Evolutionary conservation across 352 stramenopile species (phyloP).

Genomic region (Phytophthora cajani): DNA sequence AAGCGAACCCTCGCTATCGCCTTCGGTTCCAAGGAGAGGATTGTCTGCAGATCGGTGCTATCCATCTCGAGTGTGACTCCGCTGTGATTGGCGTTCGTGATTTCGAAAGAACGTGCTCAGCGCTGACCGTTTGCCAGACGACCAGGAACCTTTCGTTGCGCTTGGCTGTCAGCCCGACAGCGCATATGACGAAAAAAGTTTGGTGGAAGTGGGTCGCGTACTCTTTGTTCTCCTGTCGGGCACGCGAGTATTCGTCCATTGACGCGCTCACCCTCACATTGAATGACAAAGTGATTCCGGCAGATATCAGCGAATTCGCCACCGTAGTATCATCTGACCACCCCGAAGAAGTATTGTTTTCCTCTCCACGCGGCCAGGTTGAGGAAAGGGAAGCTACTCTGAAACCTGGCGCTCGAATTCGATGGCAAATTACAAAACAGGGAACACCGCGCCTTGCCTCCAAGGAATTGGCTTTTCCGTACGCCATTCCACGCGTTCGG

Average conservation of each 20-base stretch:
- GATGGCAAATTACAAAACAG: background rate
- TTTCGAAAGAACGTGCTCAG: background rate
- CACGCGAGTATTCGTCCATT: background rate
- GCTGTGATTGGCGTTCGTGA: background rate
- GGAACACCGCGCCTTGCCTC: background rate
- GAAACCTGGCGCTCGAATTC: background rate
- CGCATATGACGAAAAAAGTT: background rate
- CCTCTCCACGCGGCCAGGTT: background rate
- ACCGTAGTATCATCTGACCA: background rate
- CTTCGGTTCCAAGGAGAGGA: background rate
- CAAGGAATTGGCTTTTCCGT: background rate
- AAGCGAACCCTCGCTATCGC: background rate
- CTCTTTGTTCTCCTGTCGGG: slow-evolving; percentile 4
- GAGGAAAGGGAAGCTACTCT: background rate
- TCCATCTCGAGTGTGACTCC: background rate
- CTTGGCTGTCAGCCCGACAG: background rate
- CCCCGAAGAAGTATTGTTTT: slow-evolving; percentile 3
- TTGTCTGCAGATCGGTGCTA: background rate
- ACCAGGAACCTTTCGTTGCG: slow-evolving; percentile 1
- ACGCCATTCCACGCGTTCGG: background rate
- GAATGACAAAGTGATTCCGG: background rate
- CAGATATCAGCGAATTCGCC: background rate
- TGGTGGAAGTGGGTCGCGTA: slow-evolving; percentile 10
- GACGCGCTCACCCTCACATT: background rate
- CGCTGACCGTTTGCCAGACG: background rate